These are phyloP conservation scores for Schwanniomyces occidentalis DNA, from an alignment of 805 yeast genomes.

Conservation along the genomic window DNA sequence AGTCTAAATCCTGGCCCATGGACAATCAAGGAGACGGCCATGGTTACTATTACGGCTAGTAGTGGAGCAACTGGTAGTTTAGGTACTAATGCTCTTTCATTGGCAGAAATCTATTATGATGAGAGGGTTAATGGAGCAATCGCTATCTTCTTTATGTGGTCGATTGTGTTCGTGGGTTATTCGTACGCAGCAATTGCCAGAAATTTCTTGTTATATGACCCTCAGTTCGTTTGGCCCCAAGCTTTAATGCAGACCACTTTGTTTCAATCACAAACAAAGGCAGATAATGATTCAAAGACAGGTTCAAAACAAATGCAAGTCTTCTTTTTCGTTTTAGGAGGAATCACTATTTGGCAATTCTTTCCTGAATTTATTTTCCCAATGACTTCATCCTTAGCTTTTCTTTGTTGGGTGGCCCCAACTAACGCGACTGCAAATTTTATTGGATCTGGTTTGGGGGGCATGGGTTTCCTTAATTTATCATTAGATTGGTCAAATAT, in stretches of 20 bases:
- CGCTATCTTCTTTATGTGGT: constrained; percentile 49
- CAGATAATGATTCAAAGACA: constrained; percentile 15
- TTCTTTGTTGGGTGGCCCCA: constrained; percentile 52
- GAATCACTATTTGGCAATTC: constrained; percentile 47
- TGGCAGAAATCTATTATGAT: constrained; percentile 46
- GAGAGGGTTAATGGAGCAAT: constrained; percentile 33
- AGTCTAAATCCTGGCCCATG: constrained; percentile 56
- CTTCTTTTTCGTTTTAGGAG: constrained; percentile 34
- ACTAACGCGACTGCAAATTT: constrained; percentile 40
- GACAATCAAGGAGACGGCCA: constrained; percentile 53
- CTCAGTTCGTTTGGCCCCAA: constrained; percentile 51
- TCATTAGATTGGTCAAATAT: constrained; percentile 56
- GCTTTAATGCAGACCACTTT: constrained; percentile 54
- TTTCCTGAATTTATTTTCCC: constrained; percentile 52
- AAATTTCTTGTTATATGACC: constrained; percentile 45
- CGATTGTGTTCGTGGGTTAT: constrained; percentile 54
- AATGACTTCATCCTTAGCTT: constrained; percentile 48
- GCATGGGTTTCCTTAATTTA: constrained; percentile 50
- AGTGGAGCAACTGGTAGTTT: constrained; percentile 54
- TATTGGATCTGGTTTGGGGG: constrained; percentile 54
- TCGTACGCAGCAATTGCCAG: constrained; percentile 54
- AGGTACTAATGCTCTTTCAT: constrained; percentile 48
- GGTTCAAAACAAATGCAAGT: constrained; percentile 35
- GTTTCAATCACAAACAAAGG: constrained; percentile 29
- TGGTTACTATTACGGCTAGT: constrained; percentile 53